A percentile compares a stretch with the other conserved stretches of the same genome.
Conservation (phyloP, 2,329 filamentous ascomycete genomes). For the Fusarium irregulare region DNA sequence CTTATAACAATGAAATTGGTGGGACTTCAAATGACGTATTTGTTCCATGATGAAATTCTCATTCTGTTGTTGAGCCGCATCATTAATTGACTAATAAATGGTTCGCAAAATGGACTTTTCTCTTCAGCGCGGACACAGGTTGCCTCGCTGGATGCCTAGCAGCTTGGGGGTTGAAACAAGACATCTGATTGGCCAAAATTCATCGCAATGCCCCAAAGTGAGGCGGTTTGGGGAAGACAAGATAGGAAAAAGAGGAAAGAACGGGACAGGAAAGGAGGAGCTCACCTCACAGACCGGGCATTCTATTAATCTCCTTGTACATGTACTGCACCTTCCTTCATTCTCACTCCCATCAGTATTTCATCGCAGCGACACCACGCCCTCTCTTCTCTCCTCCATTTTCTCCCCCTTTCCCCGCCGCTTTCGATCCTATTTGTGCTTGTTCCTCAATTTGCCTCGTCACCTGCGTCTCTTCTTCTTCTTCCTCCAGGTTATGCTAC, state of each 20-base stretch:
- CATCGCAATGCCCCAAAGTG: constrained; percentile 33
- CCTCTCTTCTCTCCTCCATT: constrained; percentile 15
- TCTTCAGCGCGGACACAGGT: constrained; percentile 22
- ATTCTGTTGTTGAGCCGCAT: constrained; percentile 29
- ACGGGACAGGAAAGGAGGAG: neutral
- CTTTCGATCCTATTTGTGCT: constrained; percentile 8
- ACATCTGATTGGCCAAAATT: constrained; percentile 17
- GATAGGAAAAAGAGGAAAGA: neutral
- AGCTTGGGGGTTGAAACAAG: constrained; percentile 34
- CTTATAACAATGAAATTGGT: neutral
- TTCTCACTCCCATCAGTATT: neutral
- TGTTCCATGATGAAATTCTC: neutral
- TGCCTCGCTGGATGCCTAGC: constrained; percentile 36
- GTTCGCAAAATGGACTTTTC: constrained; percentile 26
- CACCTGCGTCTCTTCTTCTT: neutral
- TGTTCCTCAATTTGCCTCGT: constrained; percentile 18
- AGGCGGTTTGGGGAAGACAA: constrained; percentile 29
- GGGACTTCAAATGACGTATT: neutral
- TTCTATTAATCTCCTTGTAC: neutral
- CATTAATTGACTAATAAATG: constrained; percentile 6
- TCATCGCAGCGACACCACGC: constrained; percentile 7
- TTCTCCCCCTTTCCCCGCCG: constrained; percentile 12
- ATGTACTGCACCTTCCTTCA: constrained; percentile 1
- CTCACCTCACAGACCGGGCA: neutral
- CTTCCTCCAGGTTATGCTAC: neutral